These are phyloP conservation scores for Penicillium simplicissimum DNA, from an alignment of 495 filamentous ascomycete genomes.

Conservation along the genomic window DNA sequence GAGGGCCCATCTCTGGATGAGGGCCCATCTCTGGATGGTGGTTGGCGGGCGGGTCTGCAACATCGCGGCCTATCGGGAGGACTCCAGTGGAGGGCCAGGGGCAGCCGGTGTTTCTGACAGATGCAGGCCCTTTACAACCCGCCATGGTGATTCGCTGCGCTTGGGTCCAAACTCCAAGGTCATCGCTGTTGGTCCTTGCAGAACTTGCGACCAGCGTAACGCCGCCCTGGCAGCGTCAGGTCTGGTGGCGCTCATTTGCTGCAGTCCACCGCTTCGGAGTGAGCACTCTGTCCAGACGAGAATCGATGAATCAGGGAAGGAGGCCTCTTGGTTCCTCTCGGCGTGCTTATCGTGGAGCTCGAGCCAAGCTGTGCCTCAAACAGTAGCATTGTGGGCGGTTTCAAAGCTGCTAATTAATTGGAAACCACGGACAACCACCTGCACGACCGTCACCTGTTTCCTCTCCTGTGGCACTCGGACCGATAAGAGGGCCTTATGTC, in stretches of 20 bases:
- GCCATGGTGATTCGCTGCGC: slow-evolving; percentile 15
- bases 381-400: slow-evolving; percentile 19
- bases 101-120: slow-evolving; percentile 19
- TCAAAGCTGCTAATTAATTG: slow-evolving; percentile 18
- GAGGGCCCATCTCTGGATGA: too few relatives aligned
- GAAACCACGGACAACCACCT: slow-evolving; percentile 17
- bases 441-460: neutral
- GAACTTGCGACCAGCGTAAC: slow-evolving; percentile 26
- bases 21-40: slow-evolving; percentile 12
- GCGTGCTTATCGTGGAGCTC: neutral
- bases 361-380: slow-evolving; percentile 10
- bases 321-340: neutral
- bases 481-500: neutral
- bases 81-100: slow-evolving; percentile 10
- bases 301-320: neutral
- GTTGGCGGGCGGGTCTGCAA: slow-evolving; percentile 2
- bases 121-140: slow-evolving; percentile 5
- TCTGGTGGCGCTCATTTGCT: neutral
- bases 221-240: slow-evolving; percentile 15
- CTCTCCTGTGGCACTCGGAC: neutral
- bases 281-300: neutral
- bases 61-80: slow-evolving; percentile 19
- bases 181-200: slow-evolving; percentile 15
- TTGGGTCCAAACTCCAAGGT: neutral
- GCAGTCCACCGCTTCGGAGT: neutral